A percentile compares a stretch with the other conserved stretches of the same genome.
phyloP scores from a whole-genome alignment of 805 yeast species.

The Saccharomycopsis vini region DNA sequence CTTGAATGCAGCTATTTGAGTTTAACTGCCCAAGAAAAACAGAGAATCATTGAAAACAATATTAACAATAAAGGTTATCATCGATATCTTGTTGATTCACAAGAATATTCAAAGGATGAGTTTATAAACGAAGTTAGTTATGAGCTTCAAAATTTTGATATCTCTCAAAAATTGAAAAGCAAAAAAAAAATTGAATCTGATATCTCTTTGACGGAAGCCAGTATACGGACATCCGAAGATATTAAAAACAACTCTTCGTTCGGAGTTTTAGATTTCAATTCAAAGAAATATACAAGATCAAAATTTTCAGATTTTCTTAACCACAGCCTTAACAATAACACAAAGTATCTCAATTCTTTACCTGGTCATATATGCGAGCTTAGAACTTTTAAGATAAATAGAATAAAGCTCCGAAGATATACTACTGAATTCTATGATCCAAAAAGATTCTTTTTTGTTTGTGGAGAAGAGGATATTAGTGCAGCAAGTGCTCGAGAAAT shows the following conservation, averaged over 20 bases:
- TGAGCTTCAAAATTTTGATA: conserved; percentile 1
- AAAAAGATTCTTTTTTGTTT: not conserved
- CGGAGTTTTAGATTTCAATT: not conserved
- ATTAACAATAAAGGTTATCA: not conserved
- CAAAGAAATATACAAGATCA: not conserved
- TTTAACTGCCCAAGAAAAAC: conserved; percentile 9
- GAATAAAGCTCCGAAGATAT: not conserved
- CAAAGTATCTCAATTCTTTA: not conserved
- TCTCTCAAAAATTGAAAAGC: not conserved
- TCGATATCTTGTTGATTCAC: not conserved
- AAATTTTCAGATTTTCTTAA: no score
- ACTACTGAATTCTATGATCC: not conserved
- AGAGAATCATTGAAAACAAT: conserved; percentile 9
- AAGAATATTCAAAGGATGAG: not conserved
- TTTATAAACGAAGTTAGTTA: not conserved
- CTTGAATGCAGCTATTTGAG: conserved; percentile 14
- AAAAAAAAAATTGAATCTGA: no score
- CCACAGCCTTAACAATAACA: not conserved
- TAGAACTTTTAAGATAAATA: no score
- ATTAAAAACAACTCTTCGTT: not conserved
- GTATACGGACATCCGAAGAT: not conserved
- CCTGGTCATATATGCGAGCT: no score
- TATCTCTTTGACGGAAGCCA: no score
- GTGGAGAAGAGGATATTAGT: conserved; percentile 12
- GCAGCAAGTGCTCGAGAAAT: conserved; percentile 5